Conservation (phyloP, 169 alveolate genomes). For the Eimeria necatrix region DNA sequence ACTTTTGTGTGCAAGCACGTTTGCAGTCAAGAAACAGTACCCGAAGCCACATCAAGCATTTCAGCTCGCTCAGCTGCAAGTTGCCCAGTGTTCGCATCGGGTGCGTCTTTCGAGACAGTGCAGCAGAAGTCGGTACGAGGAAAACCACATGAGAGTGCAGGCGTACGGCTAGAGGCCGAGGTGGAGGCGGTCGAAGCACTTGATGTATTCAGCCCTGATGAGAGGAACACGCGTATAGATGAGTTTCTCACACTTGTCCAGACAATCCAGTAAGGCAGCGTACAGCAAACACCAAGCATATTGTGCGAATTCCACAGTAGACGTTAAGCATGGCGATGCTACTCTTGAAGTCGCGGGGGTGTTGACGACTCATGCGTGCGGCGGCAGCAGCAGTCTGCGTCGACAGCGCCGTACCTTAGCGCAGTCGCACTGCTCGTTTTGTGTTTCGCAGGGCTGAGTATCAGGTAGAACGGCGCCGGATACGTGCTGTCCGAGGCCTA, state of each 20-base stretch:
- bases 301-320: not conserved
- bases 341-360: not conserved
- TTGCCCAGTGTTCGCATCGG: not conserved
- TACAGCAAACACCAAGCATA: not conserved
- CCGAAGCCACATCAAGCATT: not conserved
- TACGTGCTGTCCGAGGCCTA: slow-evolving; percentile 64
- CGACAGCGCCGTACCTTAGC: not conserved
- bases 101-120: not conserved
- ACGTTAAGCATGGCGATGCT: not conserved
- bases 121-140: not conserved
- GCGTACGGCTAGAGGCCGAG: slow-evolving; percentile 36
- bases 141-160: not conserved
- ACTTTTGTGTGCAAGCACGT: slow-evolving; percentile 11
- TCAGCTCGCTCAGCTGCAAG: slow-evolving; percentile 1
- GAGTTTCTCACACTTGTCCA: slow-evolving; percentile 52
- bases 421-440: not conserved
- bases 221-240: slow-evolving; percentile 50
- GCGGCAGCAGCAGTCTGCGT: not conserved
- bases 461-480: slow-evolving; percentile 22
- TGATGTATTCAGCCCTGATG: slow-evolving; percentile 65
- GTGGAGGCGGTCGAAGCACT: slow-evolving; percentile 49
- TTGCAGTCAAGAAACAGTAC: slow-evolving; percentile 29
- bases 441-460: not conserved
- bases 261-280: slow-evolving; percentile 57
- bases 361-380: not conserved